These are phyloP conservation scores for Aureobasidium uvarum DNA, from an alignment of 2,329 filamentous ascomycete species.

Conservation along the genomic window DNA sequence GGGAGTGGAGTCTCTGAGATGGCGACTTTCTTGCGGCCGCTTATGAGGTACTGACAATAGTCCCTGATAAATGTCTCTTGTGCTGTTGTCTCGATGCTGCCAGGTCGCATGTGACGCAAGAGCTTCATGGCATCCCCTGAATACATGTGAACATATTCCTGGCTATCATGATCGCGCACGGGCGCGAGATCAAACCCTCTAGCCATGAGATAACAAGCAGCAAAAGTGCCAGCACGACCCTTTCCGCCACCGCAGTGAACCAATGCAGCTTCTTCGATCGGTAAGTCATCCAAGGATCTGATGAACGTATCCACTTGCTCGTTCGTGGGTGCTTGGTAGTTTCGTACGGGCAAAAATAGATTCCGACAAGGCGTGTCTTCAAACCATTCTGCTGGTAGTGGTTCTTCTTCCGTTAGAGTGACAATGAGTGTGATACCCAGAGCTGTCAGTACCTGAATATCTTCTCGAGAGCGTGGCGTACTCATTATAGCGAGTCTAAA, in stretches of 20 bases:
- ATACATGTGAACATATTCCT: background rate
- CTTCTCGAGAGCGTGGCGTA: conserved; percentile 16
- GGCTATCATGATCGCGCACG: background rate
- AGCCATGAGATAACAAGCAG: conserved; percentile 27
- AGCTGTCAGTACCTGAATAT: background rate
- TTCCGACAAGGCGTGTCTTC: conserved; percentile 18
- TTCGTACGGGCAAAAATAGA: conserved; percentile 25
- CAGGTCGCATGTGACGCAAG: conserved; percentile 27
- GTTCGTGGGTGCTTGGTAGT: conserved; percentile 22
- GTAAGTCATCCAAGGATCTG: background rate
- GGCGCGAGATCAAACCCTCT: background rate
- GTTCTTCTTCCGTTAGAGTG: conserved; percentile 27
- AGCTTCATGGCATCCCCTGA: conserved; percentile 19
- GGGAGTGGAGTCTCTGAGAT: background rate
- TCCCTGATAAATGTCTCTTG: conserved; percentile 26
- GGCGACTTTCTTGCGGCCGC: background rate
- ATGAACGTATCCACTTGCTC: conserved; percentile 27
- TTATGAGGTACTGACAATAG: conserved; percentile 16
- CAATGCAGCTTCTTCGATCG: conserved; percentile 10
- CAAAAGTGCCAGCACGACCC: conserved; percentile 28
- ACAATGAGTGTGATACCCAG: conserved; percentile 18
- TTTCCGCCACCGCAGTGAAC: conserved; percentile 29
- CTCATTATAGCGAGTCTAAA: conserved; percentile 26
- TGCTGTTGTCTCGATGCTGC: conserved; percentile 27
- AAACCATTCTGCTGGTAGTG: conserved; percentile 26